Evolutionary conservation across 2,329 filamentous ascomycete species (phyloP).

Genomic region (Dendrostoma leiphaemia): DNA sequence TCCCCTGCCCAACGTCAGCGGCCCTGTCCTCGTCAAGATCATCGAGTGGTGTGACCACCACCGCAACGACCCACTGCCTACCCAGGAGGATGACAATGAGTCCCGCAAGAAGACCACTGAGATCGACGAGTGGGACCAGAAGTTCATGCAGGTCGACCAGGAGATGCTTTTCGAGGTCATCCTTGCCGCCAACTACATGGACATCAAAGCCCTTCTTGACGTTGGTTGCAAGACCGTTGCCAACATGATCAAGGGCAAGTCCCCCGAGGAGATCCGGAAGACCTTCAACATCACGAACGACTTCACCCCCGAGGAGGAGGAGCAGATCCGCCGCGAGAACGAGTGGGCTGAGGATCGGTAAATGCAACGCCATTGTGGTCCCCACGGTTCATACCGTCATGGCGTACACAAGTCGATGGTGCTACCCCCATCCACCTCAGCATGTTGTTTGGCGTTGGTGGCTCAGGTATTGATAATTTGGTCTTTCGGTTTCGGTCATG

Average conservation of each 20-base stretch:
- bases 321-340: slow-evolving; percentile 91
- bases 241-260: slow-evolving; percentile 99
- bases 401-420: background rate
- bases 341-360: slow-evolving; percentile 87
- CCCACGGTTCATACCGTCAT: background rate
- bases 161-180: slow-evolving; percentile 99
- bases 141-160: slow-evolving; percentile 99
- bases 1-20: slow-evolving; percentile 88
- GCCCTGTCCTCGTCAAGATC: slow-evolving; percentile 90
- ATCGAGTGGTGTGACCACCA: slow-evolving; percentile 98
- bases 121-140: slow-evolving; percentile 99
- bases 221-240: slow-evolving; percentile 99
- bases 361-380: slow-evolving; percentile 22
- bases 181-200: slow-evolving; percentile 94
- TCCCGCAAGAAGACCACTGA: slow-evolving; percentile 98
- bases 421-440: slow-evolving; percentile 5
- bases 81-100: slow-evolving; percentile 86
- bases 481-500: background rate
- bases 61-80: slow-evolving; percentile 79
- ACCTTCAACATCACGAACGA: slow-evolving; percentile 99
- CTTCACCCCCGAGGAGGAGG: slow-evolving; percentile 98
- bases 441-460: slow-evolving; percentile 18
- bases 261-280: slow-evolving; percentile 97
- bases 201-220: slow-evolving; percentile 96
- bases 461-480: background rate